Conservation (phyloP, 108 stramenopile genomes). For the Pseudonitzschia delicatissima region DNA sequence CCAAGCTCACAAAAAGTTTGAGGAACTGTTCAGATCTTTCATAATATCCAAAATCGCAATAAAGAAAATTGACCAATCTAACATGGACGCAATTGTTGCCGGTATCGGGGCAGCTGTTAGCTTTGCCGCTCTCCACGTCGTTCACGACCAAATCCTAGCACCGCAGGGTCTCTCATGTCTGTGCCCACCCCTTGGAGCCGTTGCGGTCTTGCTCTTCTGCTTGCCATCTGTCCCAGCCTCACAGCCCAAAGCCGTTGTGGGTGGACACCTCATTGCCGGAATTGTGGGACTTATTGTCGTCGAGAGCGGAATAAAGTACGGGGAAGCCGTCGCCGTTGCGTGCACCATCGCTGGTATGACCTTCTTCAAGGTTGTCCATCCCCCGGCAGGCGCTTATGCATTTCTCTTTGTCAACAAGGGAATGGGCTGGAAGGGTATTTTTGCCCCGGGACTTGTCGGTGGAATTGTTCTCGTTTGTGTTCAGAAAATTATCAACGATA, state of each 20-base stretch:
- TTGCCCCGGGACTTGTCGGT: slow-evolving; percentile 20
- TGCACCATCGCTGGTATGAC: slow-evolving; percentile 14
- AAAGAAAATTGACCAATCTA: neutral
- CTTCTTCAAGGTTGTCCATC: slow-evolving; percentile 11
- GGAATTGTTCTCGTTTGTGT: slow-evolving; percentile 9
- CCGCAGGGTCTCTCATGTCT: slow-evolving; percentile 5
- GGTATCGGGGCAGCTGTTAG: slow-evolving; percentile 13
- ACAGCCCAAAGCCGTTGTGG: slow-evolving; percentile 21
- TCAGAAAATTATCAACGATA: slow-evolving; percentile 4
- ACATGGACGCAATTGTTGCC: slow-evolving; percentile 4
- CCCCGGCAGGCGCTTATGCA: slow-evolving; percentile 26
- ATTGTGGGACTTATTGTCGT: slow-evolving; percentile 1
- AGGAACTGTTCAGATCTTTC: too few species aligned
- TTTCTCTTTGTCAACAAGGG: slow-evolving; percentile 17
- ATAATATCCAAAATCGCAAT: too few species aligned
- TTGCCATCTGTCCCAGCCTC: slow-evolving; percentile 21
- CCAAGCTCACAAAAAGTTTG: too few species aligned
- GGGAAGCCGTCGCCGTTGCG: slow-evolving; percentile 11
- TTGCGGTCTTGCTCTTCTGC: slow-evolving; percentile 17
- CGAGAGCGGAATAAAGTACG: neutral
- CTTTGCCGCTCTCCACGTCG: slow-evolving; percentile 7
- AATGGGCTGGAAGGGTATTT: slow-evolving; percentile 18
- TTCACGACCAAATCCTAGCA: neutral
- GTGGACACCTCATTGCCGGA: slow-evolving; percentile 12
- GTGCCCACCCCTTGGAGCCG: slow-evolving; percentile 21